These are phyloP conservation scores for Botryotinia narcissicola DNA, from an alignment of 2,329 filamentous ascomycete genomes.

Conservation along the genomic window DNA sequence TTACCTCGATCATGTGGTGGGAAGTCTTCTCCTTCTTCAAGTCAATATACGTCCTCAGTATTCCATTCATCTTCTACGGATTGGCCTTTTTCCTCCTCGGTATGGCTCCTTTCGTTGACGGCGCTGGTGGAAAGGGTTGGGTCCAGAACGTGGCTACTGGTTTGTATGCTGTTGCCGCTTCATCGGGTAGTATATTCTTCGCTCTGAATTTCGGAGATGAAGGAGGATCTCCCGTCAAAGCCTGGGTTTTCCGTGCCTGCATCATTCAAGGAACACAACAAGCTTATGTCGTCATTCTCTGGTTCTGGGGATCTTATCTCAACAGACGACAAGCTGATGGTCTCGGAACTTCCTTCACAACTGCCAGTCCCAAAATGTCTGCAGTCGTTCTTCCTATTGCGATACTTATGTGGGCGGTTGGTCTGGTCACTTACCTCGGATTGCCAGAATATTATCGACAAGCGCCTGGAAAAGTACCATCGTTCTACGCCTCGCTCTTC, in stretches of 20 bases:
- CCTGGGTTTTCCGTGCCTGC: slow-evolving; percentile 66
- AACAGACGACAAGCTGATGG: slow-evolving; percentile 18
- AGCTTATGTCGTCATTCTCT: slow-evolving; percentile 61
- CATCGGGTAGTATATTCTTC: slow-evolving; percentile 63
- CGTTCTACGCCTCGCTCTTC: slow-evolving; percentile 61
- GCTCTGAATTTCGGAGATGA: slow-evolving; percentile 66
- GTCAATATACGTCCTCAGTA: slow-evolving; percentile 45
- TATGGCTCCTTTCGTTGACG: slow-evolving; percentile 52
- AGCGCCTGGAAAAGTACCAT: slow-evolving; percentile 60
- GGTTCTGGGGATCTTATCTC: slow-evolving; percentile 61
- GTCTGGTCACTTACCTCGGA: slow-evolving; percentile 55
- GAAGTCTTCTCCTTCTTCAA: slow-evolving; percentile 56
- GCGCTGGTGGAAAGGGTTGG: slow-evolving; percentile 45
- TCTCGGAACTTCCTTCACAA: slow-evolving; percentile 42
- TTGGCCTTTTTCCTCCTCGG: slow-evolving; percentile 63
- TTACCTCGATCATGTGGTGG: slow-evolving; percentile 62
- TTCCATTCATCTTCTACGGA: slow-evolving; percentile 60
- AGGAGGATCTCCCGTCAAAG: slow-evolving; percentile 59
- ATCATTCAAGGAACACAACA: slow-evolving; percentile 66
- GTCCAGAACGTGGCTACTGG: slow-evolving; percentile 55
- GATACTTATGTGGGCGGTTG: slow-evolving; percentile 55
- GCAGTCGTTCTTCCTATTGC: slow-evolving; percentile 59
- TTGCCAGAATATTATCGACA: slow-evolving; percentile 66
- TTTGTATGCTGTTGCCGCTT: slow-evolving; percentile 60
- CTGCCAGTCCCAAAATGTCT: slow-evolving; percentile 41